Percentiles rank a stretch among this genome's conserved stretches.
Evolutionary conservation across 73 alveolate species (phyloP).

Genomic region (Durusdinium trenchii): DNA sequence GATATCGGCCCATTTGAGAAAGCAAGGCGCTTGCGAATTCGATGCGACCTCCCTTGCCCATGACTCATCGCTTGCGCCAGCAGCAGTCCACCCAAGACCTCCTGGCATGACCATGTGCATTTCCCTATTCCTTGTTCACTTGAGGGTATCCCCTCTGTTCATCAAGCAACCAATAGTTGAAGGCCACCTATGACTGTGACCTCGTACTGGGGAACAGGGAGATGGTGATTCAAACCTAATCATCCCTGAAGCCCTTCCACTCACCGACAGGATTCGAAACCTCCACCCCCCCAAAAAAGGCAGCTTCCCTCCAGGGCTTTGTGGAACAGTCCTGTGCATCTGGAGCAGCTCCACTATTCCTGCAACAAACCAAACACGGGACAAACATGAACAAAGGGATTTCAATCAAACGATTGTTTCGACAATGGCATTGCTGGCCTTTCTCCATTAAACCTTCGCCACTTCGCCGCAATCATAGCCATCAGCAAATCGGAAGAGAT

Average conservation of each 20-base stretch:
- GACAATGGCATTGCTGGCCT: neutral
- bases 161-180: no score
- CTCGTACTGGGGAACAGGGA: no score
- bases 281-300: no score
- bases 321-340: constrained; percentile 51
- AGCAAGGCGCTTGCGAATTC: neutral
- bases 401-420: neutral
- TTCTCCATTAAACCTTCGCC: constrained; percentile 31
- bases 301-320: constrained; percentile 69
- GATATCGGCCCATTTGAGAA: neutral
- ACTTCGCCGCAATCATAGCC: constrained; percentile 66
- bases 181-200: no score
- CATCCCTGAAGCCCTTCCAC: no score
- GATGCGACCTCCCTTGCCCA: constrained; percentile 57
- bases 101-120: constrained; percentile 57
- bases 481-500: constrained; percentile 44
- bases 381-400: neutral
- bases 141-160: no score
- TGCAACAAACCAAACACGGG: neutral
- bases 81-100: constrained; percentile 73
- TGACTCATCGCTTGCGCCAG: constrained; percentile 74
- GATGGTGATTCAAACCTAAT: no score
- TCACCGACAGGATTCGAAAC: no score
- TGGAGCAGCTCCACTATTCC: constrained; percentile 67
- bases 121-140: no score